Evolutionary conservation across 2,329 filamentous ascomycete species (phyloP).

Genomic region (Pestalotiopsis fici): DNA sequence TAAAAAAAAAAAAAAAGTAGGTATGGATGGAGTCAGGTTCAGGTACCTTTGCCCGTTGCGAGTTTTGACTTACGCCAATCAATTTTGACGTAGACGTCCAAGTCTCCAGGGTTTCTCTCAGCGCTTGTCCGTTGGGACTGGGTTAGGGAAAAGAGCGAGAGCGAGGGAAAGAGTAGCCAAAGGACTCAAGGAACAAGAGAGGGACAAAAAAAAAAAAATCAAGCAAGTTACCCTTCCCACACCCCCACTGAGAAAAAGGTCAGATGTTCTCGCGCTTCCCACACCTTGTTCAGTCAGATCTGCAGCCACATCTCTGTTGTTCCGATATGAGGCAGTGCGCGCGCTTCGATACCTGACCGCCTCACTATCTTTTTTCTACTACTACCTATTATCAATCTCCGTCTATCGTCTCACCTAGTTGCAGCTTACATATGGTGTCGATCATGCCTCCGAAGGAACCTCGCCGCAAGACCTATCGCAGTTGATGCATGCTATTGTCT

Average conservation of each 20-base stretch:
- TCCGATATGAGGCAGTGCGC: conserved; percentile 13
- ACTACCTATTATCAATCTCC: not conserved
- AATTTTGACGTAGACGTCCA: not conserved
- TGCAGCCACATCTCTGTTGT: conserved; percentile 7
- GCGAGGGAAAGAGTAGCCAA: conserved; percentile 5
- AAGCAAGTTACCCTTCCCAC: conserved; percentile 12
- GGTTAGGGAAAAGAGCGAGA: not conserved
- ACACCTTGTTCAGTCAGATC: conserved; percentile 2
- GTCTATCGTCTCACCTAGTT: not conserved
- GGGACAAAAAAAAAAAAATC: conserved; percentile 10
- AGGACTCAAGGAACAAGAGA: conserved; percentile 1
- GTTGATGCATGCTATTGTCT: conserved; percentile 26
- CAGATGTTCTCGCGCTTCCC: conserved; percentile 13
- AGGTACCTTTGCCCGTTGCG: not conserved
- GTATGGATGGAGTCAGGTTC: not conserved
- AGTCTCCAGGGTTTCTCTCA: not conserved
- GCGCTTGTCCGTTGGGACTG: not conserved
- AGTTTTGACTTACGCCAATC: not conserved
- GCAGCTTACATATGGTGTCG: conserved; percentile 5
- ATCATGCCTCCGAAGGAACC: conserved; percentile 10
- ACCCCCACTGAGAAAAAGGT: conserved; percentile 7
- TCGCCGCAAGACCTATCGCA: conserved; percentile 17
- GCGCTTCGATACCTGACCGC: conserved; percentile 3
- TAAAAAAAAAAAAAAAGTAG: not conserved
- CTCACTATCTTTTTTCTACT: not conserved